Conservation (phyloP, 768 basidiomycete genomes). For the Tylopilus vinaceipallidus region DNA sequence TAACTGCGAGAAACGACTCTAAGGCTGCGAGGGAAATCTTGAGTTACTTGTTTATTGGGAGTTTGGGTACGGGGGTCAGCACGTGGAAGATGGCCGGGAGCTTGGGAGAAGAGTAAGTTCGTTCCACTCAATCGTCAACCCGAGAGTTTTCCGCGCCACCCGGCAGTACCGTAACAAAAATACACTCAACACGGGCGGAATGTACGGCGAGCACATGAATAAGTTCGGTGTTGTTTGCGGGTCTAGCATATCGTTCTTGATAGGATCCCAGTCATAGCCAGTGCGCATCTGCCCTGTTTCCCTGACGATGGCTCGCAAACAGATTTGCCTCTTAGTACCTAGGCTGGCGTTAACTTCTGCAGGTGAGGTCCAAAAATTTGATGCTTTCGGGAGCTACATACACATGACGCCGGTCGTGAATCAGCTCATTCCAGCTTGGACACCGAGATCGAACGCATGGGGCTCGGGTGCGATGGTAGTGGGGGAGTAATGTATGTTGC, state of each 20-base stretch:
- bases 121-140: not conserved
- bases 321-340: conserved; percentile 40
- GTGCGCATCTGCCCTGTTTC: conserved; percentile 48
- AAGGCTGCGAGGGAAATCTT: conserved; percentile 49
- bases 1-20: conserved; percentile 42
- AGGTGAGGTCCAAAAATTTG: conserved; percentile 28
- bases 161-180: conserved; percentile 47
- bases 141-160: not conserved
- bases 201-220: conserved; percentile 53
- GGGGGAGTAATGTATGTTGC: no score
- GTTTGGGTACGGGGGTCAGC: conserved; percentile 35
- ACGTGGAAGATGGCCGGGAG: conserved; percentile 53
- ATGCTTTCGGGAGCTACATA: not conserved
- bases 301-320: conserved; percentile 45
- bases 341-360: conserved; percentile 49
- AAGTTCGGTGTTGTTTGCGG: not conserved
- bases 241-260: conserved; percentile 2
- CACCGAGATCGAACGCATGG: conserved; percentile 15
- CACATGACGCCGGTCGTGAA: conserved; percentile 25
- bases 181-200: conserved; percentile 58
- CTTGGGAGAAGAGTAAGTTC: conserved; percentile 45
- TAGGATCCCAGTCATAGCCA: not conserved
- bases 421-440: conserved; percentile 29
- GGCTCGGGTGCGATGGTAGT: no score
- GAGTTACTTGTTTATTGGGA: conserved; percentile 45